Evolutionary conservation across 2,329 filamentous ascomycete genomes (phyloP), one percentile per base, ranked within the genome.

Genomic region (Cytospora leucostoma): DNA sequence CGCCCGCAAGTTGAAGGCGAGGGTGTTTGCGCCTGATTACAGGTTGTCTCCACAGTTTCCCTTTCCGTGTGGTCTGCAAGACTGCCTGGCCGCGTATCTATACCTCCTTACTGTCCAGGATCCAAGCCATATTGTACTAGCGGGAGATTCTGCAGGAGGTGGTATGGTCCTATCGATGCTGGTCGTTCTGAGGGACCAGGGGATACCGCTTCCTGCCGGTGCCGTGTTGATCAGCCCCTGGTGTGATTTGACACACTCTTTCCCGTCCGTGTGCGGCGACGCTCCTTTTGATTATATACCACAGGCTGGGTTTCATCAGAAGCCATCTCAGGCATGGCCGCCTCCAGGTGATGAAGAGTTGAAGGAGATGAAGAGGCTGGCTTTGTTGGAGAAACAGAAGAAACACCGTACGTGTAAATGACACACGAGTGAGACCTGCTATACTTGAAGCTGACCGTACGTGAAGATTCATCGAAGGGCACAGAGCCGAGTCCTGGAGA

Each of bases 221-320:
- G 93, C 90, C 5, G 88, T 98, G 52, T 80, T 98, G 49, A 91
- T 98, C 58, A 97, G 92, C 56, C 95, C 95, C 0, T 99, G 95
- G 95, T 93, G 94, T 10, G 95, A 99, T 73, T 78, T 98, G 59
- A 96, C 92, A 0, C 94, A 98, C 73, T 97, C 93, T 0, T 98
- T 98, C 67, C 95, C 95, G 0, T 97, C 93, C 68, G 84, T 97
- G n/a, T 84, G 86, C 2, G 84, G 81, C 6, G 86, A 92, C 49
- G 87, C 85, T 56, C 84, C 86, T 0, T 76, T 92, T 57, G 95
- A 99, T 73, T 98, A 97, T 70, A 94, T 99, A 38, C 95, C 95
- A 5, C 78, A 88, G 0, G 83, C 89, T 68, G 95, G 95, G 0
- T 98, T 99, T 70, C 88, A 96, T 67, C 93, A 98, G 70, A 92